phyloP scores from a whole-genome alignment of 768 basidiomycete genomes.

The Leccinum boreale region DNA sequence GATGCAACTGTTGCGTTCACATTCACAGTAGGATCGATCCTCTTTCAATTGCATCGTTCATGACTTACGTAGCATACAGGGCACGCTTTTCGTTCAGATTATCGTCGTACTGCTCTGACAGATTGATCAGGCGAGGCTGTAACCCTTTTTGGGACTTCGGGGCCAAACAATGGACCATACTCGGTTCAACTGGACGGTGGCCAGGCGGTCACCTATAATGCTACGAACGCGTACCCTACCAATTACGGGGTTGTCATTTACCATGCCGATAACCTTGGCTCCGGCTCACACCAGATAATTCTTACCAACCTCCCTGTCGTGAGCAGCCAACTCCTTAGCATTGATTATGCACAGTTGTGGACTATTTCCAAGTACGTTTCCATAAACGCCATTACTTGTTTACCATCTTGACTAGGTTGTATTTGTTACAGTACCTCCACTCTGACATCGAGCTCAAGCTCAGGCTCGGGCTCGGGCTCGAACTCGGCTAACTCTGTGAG shows the following conservation, averaged over 20 bases:
- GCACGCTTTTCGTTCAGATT: constrained; percentile 7
- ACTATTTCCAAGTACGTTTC: constrained; percentile 16
- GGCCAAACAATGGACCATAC: constrained; percentile 35
- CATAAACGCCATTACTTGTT: not conserved
- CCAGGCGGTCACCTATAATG: constrained; percentile 16
- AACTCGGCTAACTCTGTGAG: not conserved
- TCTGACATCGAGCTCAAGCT: not conserved
- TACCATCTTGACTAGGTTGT: not conserved
- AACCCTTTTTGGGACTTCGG: constrained; percentile 43
- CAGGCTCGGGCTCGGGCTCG: not conserved
- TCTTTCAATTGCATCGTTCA: not conserved
- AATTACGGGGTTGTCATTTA: constrained; percentile 32
- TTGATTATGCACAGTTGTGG: constrained; percentile 34
- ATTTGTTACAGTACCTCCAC: not conserved
- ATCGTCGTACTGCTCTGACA: not conserved
- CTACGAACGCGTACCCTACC: constrained; percentile 14
- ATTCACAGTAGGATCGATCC: constrained; percentile 37
- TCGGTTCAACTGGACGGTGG: constrained; percentile 37
- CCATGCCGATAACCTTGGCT: constrained; percentile 37
- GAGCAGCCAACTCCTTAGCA: constrained; percentile 20
- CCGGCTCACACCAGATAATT: constrained; percentile 35
- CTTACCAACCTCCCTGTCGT: constrained; percentile 31
- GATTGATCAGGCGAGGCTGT: constrained; percentile 38
- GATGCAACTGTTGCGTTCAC: constrained; percentile 35
- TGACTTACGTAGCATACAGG: constrained; percentile 16